Evolutionary conservation across 176 grass and related monocot genomes (phyloP), one percentile per base, ranked within the genome.

Genomic region (Puya raimondii): DNA sequence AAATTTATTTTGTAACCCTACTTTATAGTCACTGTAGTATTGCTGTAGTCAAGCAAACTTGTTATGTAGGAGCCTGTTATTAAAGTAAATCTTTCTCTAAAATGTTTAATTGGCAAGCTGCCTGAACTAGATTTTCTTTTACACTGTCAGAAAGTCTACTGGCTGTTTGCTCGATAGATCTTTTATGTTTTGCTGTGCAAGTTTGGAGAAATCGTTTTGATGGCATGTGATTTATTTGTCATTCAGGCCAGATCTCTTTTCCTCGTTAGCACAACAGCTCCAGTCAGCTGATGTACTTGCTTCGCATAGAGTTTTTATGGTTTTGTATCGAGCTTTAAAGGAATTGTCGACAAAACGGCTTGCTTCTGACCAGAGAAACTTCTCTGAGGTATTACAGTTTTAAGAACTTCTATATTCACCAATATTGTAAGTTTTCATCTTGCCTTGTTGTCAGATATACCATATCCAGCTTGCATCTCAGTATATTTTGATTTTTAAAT

Each of bases 331-430:
- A 77, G 90, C 89, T 73, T 78, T 99, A 64, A 99, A 99, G 82
- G 94, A 99, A 75, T 67, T 99, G 50, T 99, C 94, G 54, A 99
- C 86, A 72, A 99, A 99, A 81, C 86, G 94, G 64, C 89, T 99
- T 73, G 70, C 81, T 49, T 77, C 86, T 48, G 94, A 99, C 70
- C 87, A 87, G 67, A 88, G 85, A 72, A 93, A 80, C 57, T 99
- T 86, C 71, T 81, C 87, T 13, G 84, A 99, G 94, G 94, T 93
- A 83, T 71, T 61, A 67, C 63, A n/a, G 69, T 80, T 76, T 75
- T 23, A 12, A 74, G 27, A 70, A 82, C 2, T 21, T 48, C 65
- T 59, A 64, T 76, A 57, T 72, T 42, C 10, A 50, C 66, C 17
- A 59, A 9, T 59, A 72, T 77, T 29, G 27, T 22, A 42, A 42